Evolutionary conservation across 1,284 basidiomycete species (phyloP), one percentile per base, ranked within the genome.

Genomic region (Baeospora myosura): DNA sequence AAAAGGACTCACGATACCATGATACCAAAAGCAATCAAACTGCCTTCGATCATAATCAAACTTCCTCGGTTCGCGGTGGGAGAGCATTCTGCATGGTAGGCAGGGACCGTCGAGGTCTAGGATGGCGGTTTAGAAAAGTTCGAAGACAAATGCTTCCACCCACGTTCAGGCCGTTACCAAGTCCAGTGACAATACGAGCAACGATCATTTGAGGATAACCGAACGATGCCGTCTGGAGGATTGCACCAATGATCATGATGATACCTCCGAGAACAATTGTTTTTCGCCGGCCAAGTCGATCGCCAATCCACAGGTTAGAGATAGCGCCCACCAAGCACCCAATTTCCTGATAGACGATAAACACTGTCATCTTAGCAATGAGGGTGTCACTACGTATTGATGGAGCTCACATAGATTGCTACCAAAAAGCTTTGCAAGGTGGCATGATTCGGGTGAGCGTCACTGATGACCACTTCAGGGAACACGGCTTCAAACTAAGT

Each of bases 161-260:
- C 41, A 76, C 76, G 52, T 83, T 83, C 37, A 83, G 56, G 21
- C 82, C 82, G 51, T 85, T 85, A 7, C 82, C 79, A 14, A 85
- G 52, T 23, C 80, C 79, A 0, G 77, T 78, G 35, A 83, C 54
- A 29, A 80, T 69, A 17, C 80, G 76, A 7, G 78, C 78, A 17
- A 77, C 71, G 21, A 78, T 67, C 56, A 83, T 71, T 49, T 78
- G 71, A 1, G 71, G 62, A 46, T 79, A 74, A 35, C 64, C 75
- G 26, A 78, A 60, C 0, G 78, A 59, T 7, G 79, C 78, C 49
- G 74, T 78, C 53, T 85, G 81, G 8, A 88, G 60, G 46, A 82
- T 73, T 32, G 75, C 75, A 3, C 85, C 85, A 39, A 87, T 64
- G 31, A 86, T 66, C 83, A 84, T 88, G 45, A 88, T 69, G 34